Base-by-base conservation (phyloP, 768 basidiomycete species). In the Mycena indigotica region DNA sequence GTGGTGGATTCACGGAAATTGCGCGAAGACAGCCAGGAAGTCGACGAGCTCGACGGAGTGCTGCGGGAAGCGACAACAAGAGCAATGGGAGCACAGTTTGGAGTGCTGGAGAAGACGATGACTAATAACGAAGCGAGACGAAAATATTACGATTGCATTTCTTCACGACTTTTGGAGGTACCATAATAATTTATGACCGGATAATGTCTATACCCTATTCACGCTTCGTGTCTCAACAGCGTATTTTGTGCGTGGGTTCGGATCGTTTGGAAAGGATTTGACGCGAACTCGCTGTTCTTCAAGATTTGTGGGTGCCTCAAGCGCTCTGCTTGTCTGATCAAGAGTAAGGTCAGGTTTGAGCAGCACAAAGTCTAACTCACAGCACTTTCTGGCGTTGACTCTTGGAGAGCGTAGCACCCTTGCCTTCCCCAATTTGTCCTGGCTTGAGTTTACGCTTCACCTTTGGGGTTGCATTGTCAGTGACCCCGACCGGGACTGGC, bases 191-290 rank as follows among this genome's bases (percentile, higher is more conserved):
- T 52, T 57, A 58, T 58, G 35, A 45, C 29, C 19, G 52, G 52
- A 52, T 56, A 53, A 56, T 41, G 39, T 24, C 32, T 60, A 62
- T 62, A 58, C 60, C 64, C 52, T 24, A n/a, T 41, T 50, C 49
- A 29, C 10, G 41, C 38, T 13, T 45, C 52, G 60, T 80, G 84
- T 61, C 83, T 85, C 30, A 91, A 59, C 12, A 92, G 75, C 0
- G 91, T 91, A 67, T 93, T 93, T 69, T 87, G 80, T 2, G 86
- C 89, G 69, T 93, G 91, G 3, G 80, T 87, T 4, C 89, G 86
- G 63, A 93, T 89, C 1, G 89, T 86, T 65, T 85, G 75, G 68
- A 93, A 93, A 1, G 91, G 91, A 65, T 86, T 87, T 10, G 82
- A 70, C 17, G 32, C 32, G 66, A 85, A 93, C 35, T 83, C 80